A percentile compares a stretch with the other conserved stretches of the same genome.
These are phyloP conservation scores for Emmonsiellopsis sp. DNA, from an alignment of 2,329 filamentous ascomycete genomes.

Conservation along the genomic window DNA sequence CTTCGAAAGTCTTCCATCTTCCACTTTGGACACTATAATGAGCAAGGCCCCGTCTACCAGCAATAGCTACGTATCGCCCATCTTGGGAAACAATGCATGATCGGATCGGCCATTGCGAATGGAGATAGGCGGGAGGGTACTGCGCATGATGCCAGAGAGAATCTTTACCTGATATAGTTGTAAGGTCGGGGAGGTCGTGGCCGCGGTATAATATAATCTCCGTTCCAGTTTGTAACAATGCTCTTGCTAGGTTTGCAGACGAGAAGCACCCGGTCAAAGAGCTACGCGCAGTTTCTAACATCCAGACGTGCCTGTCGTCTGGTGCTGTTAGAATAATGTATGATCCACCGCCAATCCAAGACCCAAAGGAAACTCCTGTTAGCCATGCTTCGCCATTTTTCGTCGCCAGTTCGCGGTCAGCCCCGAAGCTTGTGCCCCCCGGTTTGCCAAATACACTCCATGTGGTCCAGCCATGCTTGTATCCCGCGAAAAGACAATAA, in stretches of 20 bases:
- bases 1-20: slow-evolving; percentile 89
- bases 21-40: slow-evolving; percentile 94
- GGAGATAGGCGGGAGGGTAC: slow-evolving; percentile 72
- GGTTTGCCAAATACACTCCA: slow-evolving; percentile 97
- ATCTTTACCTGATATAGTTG: slow-evolving; percentile 81
- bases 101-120: slow-evolving; percentile 88
- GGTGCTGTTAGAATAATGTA: slow-evolving; percentile 67
- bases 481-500: slow-evolving; percentile 90
- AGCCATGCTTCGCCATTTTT: slow-evolving; percentile 75
- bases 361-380: slow-evolving; percentile 63
- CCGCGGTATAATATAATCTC: slow-evolving; percentile 88
- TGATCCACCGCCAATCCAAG: slow-evolving; percentile 80
- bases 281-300: slow-evolving; percentile 85
- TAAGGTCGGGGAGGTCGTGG: slow-evolving; percentile 82
- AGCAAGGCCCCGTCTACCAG: slow-evolving; percentile 80
- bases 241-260: slow-evolving; percentile 80
- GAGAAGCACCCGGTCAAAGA: slow-evolving; percentile 89
- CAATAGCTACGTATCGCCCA: slow-evolving; percentile 89
- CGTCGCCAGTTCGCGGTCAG: slow-evolving; percentile 54
- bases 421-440: slow-evolving; percentile 71
- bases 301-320: slow-evolving; percentile 71
- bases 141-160: slow-evolving; percentile 92
- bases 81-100: slow-evolving; percentile 82
- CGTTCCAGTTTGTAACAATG: slow-evolving; percentile 77
- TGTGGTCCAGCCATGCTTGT: slow-evolving; percentile 83